Evolutionary conservation across 208 protist genomes (phyloP).

Genomic region (Zelonia costaricensis): DNA sequence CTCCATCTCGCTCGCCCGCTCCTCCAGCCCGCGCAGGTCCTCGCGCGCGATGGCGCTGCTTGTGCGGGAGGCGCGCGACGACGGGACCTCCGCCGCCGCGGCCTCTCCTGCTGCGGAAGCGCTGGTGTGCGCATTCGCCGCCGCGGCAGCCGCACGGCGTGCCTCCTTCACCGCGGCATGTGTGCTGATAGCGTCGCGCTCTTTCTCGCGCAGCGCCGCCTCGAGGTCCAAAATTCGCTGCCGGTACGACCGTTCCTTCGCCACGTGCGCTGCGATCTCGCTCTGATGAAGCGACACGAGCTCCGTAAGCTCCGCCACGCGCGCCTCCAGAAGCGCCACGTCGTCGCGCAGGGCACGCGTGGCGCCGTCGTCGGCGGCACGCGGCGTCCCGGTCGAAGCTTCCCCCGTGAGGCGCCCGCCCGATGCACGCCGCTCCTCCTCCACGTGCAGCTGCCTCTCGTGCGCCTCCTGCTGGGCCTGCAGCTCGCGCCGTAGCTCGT

Average conservation of each 20-base stretch:
- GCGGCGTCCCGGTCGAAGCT: too few relatives aligned
- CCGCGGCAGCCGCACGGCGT: constrained; percentile 5
- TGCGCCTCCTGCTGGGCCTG: neutral
- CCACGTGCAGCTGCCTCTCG: neutral
- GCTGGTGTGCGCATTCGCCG: neutral
- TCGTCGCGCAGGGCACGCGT: constrained; percentile 17
- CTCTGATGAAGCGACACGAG: constrained; percentile 52
- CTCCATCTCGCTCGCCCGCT: constrained; percentile 21
- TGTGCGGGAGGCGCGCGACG: neutral
- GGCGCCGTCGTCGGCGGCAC: neutral
- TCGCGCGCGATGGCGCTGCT: constrained; percentile 24
- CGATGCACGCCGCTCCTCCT: neutral
- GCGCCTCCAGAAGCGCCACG: constrained; percentile 27
- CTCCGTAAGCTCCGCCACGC: constrained; percentile 34
- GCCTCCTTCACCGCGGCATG: constrained; percentile 21
- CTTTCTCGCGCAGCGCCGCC: constrained; percentile 32
- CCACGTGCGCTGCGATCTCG: constrained; percentile 49
- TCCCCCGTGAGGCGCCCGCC: too few relatives aligned
- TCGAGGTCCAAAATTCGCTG: constrained; percentile 58
- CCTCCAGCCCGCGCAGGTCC: constrained; percentile 21
- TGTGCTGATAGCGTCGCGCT: constrained; percentile 6
- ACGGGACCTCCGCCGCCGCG: neutral
- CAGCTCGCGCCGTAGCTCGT: constrained; percentile 8
- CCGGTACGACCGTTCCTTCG: constrained; percentile 55
- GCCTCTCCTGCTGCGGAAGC: neutral